Base-by-base conservation (phyloP, 306 rosid species). In the Ormosia semicastrata region DNA sequence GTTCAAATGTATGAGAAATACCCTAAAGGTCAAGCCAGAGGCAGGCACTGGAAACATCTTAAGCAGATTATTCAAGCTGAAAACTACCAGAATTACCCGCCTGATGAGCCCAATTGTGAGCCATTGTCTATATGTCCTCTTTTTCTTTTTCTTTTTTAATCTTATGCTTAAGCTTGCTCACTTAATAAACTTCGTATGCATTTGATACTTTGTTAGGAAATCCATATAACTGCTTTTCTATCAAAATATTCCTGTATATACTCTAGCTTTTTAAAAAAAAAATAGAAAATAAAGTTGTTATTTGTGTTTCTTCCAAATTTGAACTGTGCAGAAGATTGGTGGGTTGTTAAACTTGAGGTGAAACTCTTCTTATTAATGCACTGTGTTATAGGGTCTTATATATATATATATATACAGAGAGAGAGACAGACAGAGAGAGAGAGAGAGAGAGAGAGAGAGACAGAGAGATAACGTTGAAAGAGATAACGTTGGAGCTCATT, bases 21-120 rank as follows among this genome's bases (percentile, higher is more conserved):
- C 44, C 99, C 98, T 0, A 95, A 95, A 82, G 96, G 98, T 54
- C 98, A 92, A 88, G 82, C 98, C 12, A 86, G 97, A 85, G 92
- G 97, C 39, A 87, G 99, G 66, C 96, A 94, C 68, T 93, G 98
- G 99, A 95, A 95, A 47, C 99, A 95, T 85, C 97, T 95, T 66
- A 93, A 92, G 89, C 98, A 95, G 86, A 95, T 95, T 82, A 88
- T 95, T 87, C 99, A 91, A 71, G 98, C 98, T 18, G 98, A 93
- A 69, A 95, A 93, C 74, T 87, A 88, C 77, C 91, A 82, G 72
- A 93, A 90, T 73, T 87, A 81, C 89, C 82, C 93, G 34, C 89
- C 97, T 2, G 90, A 95, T 44, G 89, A 95, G 79, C 93, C 98
- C 85, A 93, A 88, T 70, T 95, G 98, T 92, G 73, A 86, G 92